Conservation (phyloP, 1,139 yeast genomes). For the Lodderomyces metapsilosis region DNA sequence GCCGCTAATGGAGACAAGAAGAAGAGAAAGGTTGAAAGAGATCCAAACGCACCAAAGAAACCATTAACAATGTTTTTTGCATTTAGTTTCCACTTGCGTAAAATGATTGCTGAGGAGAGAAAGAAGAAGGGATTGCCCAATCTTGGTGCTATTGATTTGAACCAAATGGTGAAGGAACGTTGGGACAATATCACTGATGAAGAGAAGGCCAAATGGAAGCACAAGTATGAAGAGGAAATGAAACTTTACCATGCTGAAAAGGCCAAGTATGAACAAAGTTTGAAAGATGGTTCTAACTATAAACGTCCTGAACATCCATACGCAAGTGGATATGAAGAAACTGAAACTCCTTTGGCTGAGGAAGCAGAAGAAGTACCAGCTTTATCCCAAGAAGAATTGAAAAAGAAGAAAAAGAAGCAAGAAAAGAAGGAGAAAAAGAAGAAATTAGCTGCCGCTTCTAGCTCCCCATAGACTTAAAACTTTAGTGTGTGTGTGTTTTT, state of each 20-base stretch:
- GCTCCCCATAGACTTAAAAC: background rate
- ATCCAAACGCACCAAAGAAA: constrained; percentile 64
- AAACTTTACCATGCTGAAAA: constrained; percentile 61
- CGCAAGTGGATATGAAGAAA: constrained; percentile 11
- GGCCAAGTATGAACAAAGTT: constrained; percentile 53
- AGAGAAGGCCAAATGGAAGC: constrained; percentile 76
- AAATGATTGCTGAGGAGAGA: constrained; percentile 64
- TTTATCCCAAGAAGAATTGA: constrained; percentile 9
- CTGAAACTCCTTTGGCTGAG: constrained; percentile 22
- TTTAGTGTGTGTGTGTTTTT: background rate
- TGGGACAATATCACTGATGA: constrained; percentile 70
- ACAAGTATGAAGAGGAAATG: constrained; percentile 65
- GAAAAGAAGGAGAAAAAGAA: constrained; percentile 23
- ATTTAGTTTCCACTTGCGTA: constrained; percentile 65
- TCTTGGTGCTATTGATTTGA: constrained; percentile 70
- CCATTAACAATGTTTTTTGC: constrained; percentile 82
- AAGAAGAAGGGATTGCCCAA: constrained; percentile 57
- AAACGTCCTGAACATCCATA: constrained; percentile 7
- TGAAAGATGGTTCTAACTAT: constrained; percentile 12
- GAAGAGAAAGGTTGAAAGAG: constrained; percentile 52
- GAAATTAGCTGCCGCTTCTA: constrained; percentile 11
- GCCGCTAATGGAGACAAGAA: constrained; percentile 18
- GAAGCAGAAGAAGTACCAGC: constrained; percentile 6
- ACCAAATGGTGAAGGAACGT: constrained; percentile 71
- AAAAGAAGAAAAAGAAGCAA: constrained; percentile 12